phyloP scores from a whole-genome alignment of 176 grass and related monocot species.

The Sorghum bicolor region DNA sequence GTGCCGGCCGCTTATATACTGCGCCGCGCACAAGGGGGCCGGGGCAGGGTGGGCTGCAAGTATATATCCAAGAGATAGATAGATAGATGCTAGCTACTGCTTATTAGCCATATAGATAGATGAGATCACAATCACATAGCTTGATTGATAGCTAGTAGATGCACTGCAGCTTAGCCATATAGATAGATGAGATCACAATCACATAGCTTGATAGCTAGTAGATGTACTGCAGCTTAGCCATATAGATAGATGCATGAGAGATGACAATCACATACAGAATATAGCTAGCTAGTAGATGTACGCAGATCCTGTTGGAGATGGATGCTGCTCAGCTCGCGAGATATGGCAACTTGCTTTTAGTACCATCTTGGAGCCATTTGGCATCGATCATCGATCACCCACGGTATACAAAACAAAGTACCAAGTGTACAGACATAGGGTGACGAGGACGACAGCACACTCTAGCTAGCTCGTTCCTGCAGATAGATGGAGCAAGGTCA shows the following conservation, averaged over 20 bases:
- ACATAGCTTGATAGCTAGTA: too few relatives aligned
- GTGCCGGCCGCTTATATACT: slow-evolving; percentile 37
- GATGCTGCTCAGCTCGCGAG: background rate
- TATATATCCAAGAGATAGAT: background rate
- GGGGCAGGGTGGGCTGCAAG: background rate
- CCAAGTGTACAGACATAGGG: background rate
- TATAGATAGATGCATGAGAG: background rate
- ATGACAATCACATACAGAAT: background rate
- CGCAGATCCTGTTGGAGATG: background rate
- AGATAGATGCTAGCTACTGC: background rate
- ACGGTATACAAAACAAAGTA: background rate
- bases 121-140: too few relatives aligned
- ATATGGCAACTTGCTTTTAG: background rate
- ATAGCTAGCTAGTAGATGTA: background rate
- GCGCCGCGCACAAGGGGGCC: background rate
- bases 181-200: too few relatives aligned
- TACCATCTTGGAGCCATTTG: background rate
- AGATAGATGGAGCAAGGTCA: slow-evolving; percentile 4
- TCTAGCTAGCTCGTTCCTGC: background rate
- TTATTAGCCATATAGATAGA: background rate
- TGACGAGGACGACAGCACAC: background rate
- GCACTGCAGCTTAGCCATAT: too few relatives aligned
- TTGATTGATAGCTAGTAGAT: too few relatives aligned
- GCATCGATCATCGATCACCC: background rate
- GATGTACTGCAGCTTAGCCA: too few relatives aligned